A percentile compares a stretch with the other conserved stretches of the same genome.
phyloP scores from a whole-genome alignment of 2,329 filamentous ascomycete genomes.

The Xylariaceae sp. region DNA sequence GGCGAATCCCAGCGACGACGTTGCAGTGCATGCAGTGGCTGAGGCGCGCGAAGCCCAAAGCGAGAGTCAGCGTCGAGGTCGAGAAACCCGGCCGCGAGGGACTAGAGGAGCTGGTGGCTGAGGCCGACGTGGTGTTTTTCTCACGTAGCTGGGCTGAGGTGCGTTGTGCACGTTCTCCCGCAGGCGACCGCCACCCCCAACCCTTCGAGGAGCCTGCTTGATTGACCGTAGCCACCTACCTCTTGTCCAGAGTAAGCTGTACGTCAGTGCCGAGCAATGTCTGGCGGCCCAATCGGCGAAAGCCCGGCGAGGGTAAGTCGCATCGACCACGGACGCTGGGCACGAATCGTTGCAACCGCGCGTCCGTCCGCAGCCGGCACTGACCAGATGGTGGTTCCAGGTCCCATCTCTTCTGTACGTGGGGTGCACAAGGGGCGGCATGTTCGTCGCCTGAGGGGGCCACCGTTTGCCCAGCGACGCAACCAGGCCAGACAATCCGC shows the following conservation, averaged over 20 bases:
- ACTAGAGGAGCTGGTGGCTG: constrained; percentile 54
- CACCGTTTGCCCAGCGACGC: constrained; percentile 42
- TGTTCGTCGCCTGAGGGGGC: constrained; percentile 36
- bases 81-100: constrained; percentile 64
- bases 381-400: constrained; percentile 32
- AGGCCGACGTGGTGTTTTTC: constrained; percentile 70
- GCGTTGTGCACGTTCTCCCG: constrained; percentile 27
- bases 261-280: constrained; percentile 31
- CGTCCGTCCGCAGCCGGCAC: constrained; percentile 21
- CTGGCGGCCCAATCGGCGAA: constrained; percentile 32
- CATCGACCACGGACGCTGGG: constrained; percentile 19
- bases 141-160: constrained; percentile 68
- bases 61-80: constrained; percentile 63
- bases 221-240: constrained; percentile 14
- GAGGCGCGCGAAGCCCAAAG: constrained; percentile 41
- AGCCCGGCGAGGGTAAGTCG: constrained; percentile 34
- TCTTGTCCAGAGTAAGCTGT: constrained; percentile 29
- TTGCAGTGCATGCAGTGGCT: constrained; percentile 56
- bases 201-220: constrained; percentile 2
- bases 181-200: no score
- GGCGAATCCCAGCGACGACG: constrained; percentile 59
- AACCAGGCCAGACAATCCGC: constrained; percentile 36
- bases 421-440: constrained; percentile 44
- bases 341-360: constrained; percentile 20
- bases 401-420: constrained; percentile 41